phyloP scores from a whole-genome alignment of 768 basidiomycete species.

The Polyporus arcularius region DNA sequence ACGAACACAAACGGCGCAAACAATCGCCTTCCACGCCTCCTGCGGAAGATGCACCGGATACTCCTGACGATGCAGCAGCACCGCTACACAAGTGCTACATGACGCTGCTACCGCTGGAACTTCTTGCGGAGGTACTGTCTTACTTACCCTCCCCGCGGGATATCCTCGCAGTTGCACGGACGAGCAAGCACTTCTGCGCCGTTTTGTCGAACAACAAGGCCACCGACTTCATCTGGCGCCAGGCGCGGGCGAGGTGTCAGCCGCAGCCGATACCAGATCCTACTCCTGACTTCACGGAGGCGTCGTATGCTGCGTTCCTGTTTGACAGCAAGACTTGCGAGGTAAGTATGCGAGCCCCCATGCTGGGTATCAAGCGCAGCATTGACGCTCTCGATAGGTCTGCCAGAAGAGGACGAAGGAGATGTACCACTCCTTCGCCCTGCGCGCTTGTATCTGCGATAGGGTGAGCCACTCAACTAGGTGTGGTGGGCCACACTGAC shows the following conservation, averaged over 20 bases:
- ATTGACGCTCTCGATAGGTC: slow-evolving; percentile 25
- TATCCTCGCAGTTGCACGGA: slow-evolving; percentile 59
- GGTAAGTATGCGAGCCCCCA: slow-evolving; percentile 34
- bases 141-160: slow-evolving; percentile 53
- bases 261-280: slow-evolving; percentile 45
- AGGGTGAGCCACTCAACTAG: slow-evolving; percentile 28
- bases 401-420: slow-evolving; percentile 40
- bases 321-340: slow-evolving; percentile 61
- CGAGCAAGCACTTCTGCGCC: slow-evolving; percentile 53
- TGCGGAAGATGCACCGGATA: too few relatives aligned
- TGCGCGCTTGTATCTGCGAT: slow-evolving; percentile 48
- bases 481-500: background rate
- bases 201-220: slow-evolving; percentile 47
- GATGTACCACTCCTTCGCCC: slow-evolving; percentile 50
- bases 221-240: slow-evolving; percentile 60
- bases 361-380: background rate
- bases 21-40: too few relatives aligned
- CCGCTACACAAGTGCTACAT: slow-evolving; percentile 9
- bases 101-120: slow-evolving; percentile 53
- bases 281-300: slow-evolving; percentile 48
- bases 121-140: slow-evolving; percentile 63
- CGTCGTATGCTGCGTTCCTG: slow-evolving; percentile 63
- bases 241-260: slow-evolving; percentile 41
- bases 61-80: slow-evolving; percentile 40
- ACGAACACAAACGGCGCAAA: too few relatives aligned